Evolutionary conservation across 495 filamentous ascomycete species (phyloP), one percentile per base, ranked within the genome.

Genomic region (Trichoderma orchidacearum): DNA sequence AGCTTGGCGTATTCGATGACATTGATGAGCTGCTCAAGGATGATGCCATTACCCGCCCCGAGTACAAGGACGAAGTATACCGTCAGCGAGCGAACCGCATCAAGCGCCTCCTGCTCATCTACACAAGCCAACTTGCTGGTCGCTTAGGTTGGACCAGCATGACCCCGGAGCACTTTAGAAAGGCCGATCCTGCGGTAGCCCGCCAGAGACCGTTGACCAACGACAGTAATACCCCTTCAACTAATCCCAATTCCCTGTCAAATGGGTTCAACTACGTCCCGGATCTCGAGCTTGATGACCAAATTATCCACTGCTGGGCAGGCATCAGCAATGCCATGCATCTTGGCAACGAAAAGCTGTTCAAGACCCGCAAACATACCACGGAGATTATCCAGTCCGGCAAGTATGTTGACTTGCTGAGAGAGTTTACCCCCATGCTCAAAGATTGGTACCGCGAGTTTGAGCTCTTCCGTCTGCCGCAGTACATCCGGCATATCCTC

Each of bases 1-100:
- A 98, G 68, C 80, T 98, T 17, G 93, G 93, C 15, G 88, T 98
- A 3, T 98, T 97, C 57, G 93, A 96, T 59, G 81, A 88, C 41
- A 85, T 86, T 56, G 86, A 83, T 52, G 84, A 84, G 57, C 64
- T 79, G 30, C 65, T 77, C 30, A 71, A 72, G 31, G 61, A 72
- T 1, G 73, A 72, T n/a, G 75, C 74, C 55, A 81, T 78, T 60
- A 74, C 75, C 1, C 69, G 80, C 34, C 78, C 80, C 3, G 77
- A 80, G 61, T 82, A 80, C 48, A 79, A 81, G 36, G 78, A 83
- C n/a, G 85, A 87, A 61, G 73, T 80, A 0, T 92, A 91, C 66
- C 85, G 86, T 51, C 76, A 83, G 4, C 80, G 93, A 53, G 90
- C 89, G 45, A 80, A 81, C 51, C 86, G 89, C 48, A 85, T 97